phyloP scores from a whole-genome alignment of 2,329 filamentous ascomycete genomes.

The Trichoderma brevicompactum region DNA sequence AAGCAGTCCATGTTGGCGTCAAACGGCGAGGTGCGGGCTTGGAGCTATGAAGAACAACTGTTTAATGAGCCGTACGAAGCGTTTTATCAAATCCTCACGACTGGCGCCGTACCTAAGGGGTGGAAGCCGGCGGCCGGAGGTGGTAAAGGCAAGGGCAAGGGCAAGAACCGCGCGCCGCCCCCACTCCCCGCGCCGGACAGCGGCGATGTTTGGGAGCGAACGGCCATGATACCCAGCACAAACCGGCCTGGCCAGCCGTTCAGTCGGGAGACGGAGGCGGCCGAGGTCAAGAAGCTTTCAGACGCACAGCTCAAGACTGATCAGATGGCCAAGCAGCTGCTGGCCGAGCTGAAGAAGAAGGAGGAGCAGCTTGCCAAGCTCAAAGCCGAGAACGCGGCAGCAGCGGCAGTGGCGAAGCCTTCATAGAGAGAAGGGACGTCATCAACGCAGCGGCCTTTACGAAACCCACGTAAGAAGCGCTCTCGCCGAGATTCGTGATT shows the following conservation, averaged over 20 bases:
- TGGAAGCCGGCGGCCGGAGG: constrained; percentile 52
- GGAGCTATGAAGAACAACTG: constrained; percentile 90
- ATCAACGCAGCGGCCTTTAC: background rate
- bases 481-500: constrained; percentile 15
- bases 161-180: constrained; percentile 49
- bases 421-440: constrained; percentile 23
- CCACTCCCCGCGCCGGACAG: constrained; percentile 45
- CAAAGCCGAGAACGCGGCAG: constrained; percentile 63
- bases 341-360: constrained; percentile 65
- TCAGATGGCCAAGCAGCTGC: constrained; percentile 62
- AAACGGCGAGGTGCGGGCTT: constrained; percentile 70
- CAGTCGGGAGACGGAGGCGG: constrained; percentile 69
- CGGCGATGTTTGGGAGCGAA: constrained; percentile 65
- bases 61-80: constrained; percentile 97
- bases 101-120: constrained; percentile 63
- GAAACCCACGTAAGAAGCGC: constrained; percentile 9
- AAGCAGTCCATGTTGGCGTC: constrained; percentile 62
- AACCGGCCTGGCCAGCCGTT: constrained; percentile 73
- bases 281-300: constrained; percentile 63
- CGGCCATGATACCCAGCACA: constrained; percentile 73
- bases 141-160: constrained; percentile 59
- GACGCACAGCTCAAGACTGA: constrained; percentile 68
- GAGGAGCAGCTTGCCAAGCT: constrained; percentile 64
- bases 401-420: constrained; percentile 42
- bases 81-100: constrained; percentile 85